Evolutionary conservation across 768 basidiomycete genomes (phyloP), one percentile per base, ranked within the genome.

Genomic region (Kwoniella botswanensis): DNA sequence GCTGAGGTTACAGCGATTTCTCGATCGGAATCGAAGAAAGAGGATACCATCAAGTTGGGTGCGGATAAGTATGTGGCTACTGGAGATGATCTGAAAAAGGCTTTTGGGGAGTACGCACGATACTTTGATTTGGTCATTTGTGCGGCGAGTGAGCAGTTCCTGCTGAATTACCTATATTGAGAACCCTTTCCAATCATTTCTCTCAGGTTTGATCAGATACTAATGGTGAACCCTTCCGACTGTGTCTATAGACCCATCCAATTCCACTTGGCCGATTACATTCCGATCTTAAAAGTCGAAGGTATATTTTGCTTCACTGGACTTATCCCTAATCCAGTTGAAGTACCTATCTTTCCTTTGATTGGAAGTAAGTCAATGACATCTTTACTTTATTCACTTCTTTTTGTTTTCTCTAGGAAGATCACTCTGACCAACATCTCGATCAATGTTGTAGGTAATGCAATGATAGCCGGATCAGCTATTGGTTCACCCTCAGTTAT

Each of bases 1-100:
- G 86, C 86, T 13, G 86, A 88, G 26, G 87, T 89, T 50, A 84
- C 86, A 56, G 89, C 86, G 1, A 87, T 90, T 82, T 87, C 88
- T 2, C 88, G 89, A 76, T 86, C 86, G 26, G 75, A 83, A 35
- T 77, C 77, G 63, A 89, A 89, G 82, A 83, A 86, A 78, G 86
- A 86, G 0, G 89, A 90, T 74, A 88, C 88, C 21, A 79, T 85
- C 70, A 85, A 87, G 75, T 84, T 90, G 74, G 89, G 90, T 1
- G 89, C 89, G 0, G 85, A 85, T 24, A 80, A 86, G 58, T 86
- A 88, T 71, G 84, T 89, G 17, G 82, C 85, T n/a, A 89, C 88
- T 46, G 46, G 46, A 57, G 72, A 46, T 18, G 70, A 72, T 29
- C 15, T 67, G 17, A 64, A 22, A 12, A 63, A 73, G 54, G 69